Base-by-base conservation (phyloP, 148 eudicot species). In the Rhododendron williamsianum region DNA sequence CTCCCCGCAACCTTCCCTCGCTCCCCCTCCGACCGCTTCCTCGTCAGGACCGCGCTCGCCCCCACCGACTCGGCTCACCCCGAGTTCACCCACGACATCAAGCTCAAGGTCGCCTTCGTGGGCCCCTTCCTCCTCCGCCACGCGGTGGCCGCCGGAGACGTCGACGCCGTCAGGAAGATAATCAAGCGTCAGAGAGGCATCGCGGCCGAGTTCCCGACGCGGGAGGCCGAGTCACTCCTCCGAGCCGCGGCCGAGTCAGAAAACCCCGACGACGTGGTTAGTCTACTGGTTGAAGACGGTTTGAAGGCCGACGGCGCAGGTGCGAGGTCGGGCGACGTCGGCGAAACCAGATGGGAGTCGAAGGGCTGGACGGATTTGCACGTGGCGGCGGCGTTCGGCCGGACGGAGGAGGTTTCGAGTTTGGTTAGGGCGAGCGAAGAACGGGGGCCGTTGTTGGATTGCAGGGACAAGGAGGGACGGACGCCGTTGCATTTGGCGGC, bases 11-110 rank as follows among this genome's bases (percentile, higher is more conserved):
- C 81, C 69, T 90, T 91, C 52, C 93, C 93, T 2, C 91, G 92
- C 77, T 91, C 91, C 25, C 88, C 89, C 25, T 87, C 90, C 45
- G 93, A 91, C 85, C 89, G 90, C 21, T 91, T 91, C 90, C 91
- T 91, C 19, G 73, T 91, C 76, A 86, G 84, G 79, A 84, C 90
- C 46, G 82, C 87, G 5, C 77, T 85, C 52, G 88, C 89, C 16
- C 82, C 85, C 3, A 82, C 87, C 60, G 90, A 89, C 81, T 84
- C 88, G 2, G 58, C 82, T 77, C 82, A 30, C 16, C 81, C 86
- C 35, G 80, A 85, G 36, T 77, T 82, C 86, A 52, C 87, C 15
- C 76, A 84, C 25, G 91, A 90, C 63, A 1, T 91, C 16, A 88
- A 87, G 76, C 91, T 91, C 80, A 87, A 87, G 76, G 93, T 91